Conservation (phyloP, 208 protist genomes). For the Leishmania mexicana region DNA sequence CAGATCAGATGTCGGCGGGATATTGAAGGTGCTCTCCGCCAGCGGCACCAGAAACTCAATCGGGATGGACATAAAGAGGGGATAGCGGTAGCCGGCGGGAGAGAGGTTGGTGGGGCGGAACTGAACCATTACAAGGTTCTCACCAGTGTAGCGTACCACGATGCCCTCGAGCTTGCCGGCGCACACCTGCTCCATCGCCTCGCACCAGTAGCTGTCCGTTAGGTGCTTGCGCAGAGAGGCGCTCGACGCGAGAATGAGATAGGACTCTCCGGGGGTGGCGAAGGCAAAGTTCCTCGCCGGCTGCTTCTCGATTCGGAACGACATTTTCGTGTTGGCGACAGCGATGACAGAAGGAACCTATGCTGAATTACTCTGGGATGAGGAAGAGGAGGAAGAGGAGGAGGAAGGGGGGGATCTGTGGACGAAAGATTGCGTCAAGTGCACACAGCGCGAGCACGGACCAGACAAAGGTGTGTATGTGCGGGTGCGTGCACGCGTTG, state of each 20-base stretch:
- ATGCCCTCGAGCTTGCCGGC: conserved; percentile 82
- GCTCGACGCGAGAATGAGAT: conserved; percentile 72
- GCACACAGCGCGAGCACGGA: background rate
- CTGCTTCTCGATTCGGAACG: conserved; percentile 33
- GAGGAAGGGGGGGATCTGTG: too few species aligned
- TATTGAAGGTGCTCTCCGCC: conserved; percentile 24
- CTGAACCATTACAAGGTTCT: conserved; percentile 85
- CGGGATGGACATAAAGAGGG: conserved; percentile 90
- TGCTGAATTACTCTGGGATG: background rate
- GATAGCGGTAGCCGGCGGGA: conserved; percentile 84
- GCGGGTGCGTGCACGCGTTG: background rate
- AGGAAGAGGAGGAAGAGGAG: background rate
- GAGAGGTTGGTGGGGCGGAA: conserved; percentile 77
- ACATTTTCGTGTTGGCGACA: conserved; percentile 32
- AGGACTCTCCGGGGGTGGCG: conserved; percentile 73
- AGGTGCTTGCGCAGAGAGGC: conserved; percentile 77
- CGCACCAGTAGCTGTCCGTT: conserved; percentile 91
- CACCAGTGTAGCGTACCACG: conserved; percentile 87
- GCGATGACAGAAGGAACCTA: background rate
- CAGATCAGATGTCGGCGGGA: conserved; percentile 23
- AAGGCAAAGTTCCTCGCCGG: conserved; percentile 53
- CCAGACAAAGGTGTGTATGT: background rate
- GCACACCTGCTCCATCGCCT: conserved; percentile 89
- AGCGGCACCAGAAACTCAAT: conserved; percentile 85
- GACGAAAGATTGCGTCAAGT: background rate